Conservation (phyloP, 1,284 basidiomycete species). For the Heterobasidion annosum region DNA sequence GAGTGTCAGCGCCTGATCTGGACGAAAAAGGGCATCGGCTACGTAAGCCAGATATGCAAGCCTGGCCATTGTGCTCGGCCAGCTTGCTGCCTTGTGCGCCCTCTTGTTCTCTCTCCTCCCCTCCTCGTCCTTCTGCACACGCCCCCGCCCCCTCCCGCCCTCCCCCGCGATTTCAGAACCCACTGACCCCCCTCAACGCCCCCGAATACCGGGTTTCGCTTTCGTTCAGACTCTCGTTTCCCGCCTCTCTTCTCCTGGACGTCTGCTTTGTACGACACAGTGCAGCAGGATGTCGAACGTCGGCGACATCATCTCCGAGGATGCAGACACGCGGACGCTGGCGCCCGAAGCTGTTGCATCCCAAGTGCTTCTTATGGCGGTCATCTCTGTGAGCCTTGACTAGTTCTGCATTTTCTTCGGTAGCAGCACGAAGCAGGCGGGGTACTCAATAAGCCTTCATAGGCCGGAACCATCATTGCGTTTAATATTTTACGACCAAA, state of each 20-base stretch:
- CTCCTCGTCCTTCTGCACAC: too few species aligned
- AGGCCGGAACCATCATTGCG: constrained; percentile 41
- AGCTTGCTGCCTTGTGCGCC: too few species aligned
- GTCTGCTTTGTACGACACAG: background rate
- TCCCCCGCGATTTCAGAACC: too few species aligned
- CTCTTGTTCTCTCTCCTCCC: too few species aligned
- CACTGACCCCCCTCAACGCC: too few species aligned
- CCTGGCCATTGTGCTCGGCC: too few species aligned
- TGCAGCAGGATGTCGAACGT: constrained; percentile 8
- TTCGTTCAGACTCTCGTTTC: too few species aligned
- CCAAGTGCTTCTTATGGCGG: constrained; percentile 52
- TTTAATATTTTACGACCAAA: constrained; percentile 62
- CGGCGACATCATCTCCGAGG: constrained; percentile 5
- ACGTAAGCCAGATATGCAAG: too few species aligned
- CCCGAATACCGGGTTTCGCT: too few species aligned
- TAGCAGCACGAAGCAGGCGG: background rate
- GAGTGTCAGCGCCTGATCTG: too few species aligned
- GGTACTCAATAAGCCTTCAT: background rate
- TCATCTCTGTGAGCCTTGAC: constrained; percentile 21
- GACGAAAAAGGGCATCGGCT: too few species aligned
- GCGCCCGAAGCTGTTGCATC: constrained; percentile 77
- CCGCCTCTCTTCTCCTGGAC: background rate
- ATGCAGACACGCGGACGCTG: constrained; percentile 29
- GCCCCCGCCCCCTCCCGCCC: too few species aligned
- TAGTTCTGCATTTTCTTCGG: background rate